A percentile compares a stretch with the other conserved stretches of the same genome.
These are phyloP conservation scores for Camelina laxa DNA, from an alignment of 345 rosid genomes.

Conservation along the genomic window DNA sequence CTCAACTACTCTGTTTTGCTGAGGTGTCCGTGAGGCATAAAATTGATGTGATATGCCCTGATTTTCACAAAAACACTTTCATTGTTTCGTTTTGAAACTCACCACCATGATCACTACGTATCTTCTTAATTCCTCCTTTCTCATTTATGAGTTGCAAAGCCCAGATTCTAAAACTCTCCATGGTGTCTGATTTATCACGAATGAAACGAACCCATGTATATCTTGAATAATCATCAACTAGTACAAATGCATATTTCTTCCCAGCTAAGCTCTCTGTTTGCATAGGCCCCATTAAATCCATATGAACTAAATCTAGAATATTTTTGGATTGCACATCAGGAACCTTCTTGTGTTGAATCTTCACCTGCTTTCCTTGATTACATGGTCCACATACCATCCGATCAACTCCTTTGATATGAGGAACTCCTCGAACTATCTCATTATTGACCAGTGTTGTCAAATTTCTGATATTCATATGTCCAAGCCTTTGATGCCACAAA, in stretches of 20 bases:
- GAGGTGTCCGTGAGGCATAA: background rate
- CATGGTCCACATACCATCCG: too few relatives aligned
- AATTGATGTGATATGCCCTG: background rate
- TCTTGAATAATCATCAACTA: background rate
- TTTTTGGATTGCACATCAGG: background rate
- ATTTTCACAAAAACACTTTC: background rate
- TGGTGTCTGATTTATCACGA: background rate
- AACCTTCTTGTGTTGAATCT: background rate
- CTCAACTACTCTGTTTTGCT: background rate
- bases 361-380: background rate
- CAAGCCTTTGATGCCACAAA: too few relatives aligned
- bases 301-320: too few relatives aligned
- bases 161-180: background rate
- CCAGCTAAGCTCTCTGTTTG: background rate
- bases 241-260: background rate
- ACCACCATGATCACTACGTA: background rate
- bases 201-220: background rate
- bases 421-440: too few relatives aligned
- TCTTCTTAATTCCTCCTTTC: background rate
- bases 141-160: background rate
- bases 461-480: too few relatives aligned
- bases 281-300: background rate
- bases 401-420: too few relatives aligned
- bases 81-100: too few relatives aligned
- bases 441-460: too few relatives aligned